phyloP scores from a whole-genome alignment of 345 rosid genomes.

The Linum usitatissimum region DNA sequence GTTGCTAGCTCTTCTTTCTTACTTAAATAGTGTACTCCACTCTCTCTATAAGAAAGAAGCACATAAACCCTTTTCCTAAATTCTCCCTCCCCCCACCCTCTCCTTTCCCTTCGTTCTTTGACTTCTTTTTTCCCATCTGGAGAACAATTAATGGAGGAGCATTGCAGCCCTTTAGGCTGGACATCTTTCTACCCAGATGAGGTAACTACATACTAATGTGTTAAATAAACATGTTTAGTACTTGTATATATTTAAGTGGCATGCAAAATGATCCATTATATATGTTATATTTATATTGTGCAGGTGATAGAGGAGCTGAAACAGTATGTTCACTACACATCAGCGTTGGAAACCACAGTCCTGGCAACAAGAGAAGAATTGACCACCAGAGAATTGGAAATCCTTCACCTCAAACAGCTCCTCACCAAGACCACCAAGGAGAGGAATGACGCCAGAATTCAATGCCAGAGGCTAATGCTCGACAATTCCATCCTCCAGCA shows the following conservation, averaged over 20 bases:
- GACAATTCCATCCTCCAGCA: conserved; percentile 5
- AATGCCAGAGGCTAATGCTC: conserved; percentile 5
- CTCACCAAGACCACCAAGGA: neutral
- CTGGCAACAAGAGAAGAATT: conserved; percentile 2
- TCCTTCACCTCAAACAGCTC: conserved; percentile 3
- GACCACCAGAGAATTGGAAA: neutral
- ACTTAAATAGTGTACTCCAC: neutral
- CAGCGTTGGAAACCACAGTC: conserved; percentile 1
- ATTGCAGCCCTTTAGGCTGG: neutral
- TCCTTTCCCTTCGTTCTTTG: neutral
- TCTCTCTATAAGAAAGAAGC: neutral
- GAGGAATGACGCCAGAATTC: conserved; percentile 1
- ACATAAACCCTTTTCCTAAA: neutral
- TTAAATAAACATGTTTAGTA: too few species aligned
- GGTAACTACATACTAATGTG: neutral
- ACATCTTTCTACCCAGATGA: neutral
- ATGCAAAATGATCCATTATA: too few species aligned
- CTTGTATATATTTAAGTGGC: too few species aligned
- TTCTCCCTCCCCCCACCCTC: neutral
- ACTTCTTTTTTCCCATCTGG: neutral
- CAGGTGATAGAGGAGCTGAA: conserved; percentile 7
- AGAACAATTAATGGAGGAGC: neutral
- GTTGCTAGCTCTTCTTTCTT: neutral
- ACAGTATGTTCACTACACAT: conserved; percentile 2
- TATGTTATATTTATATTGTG: too few species aligned